Conservation (phyloP, 805 yeast species). For the Cyberlindnera petersonii region DNA sequence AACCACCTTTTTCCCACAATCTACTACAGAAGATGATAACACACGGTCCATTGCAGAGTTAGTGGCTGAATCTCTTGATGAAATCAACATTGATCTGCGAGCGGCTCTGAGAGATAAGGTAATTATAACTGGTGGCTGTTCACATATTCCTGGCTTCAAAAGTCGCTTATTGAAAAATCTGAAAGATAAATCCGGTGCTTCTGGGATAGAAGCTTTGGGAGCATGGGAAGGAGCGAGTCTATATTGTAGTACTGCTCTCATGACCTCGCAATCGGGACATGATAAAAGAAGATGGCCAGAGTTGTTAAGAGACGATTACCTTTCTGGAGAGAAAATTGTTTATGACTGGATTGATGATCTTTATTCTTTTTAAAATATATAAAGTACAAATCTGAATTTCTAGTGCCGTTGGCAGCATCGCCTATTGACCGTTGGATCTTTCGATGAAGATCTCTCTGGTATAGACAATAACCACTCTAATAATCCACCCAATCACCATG, state of each 20-base stretch:
- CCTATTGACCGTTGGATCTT: too few relatives aligned
- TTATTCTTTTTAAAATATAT: too few relatives aligned
- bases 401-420: too few relatives aligned
- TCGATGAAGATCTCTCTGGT: too few relatives aligned
- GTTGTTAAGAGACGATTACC: conserved; percentile 23
- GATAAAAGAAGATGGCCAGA: conserved; percentile 14
- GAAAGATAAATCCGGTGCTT: neutral
- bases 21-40: conserved; percentile 18
- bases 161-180: conserved; percentile 16
- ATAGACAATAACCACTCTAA: too few relatives aligned
- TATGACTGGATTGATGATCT: conserved; percentile 24
- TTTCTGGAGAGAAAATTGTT: conserved; percentile 17
- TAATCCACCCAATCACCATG: too few relatives aligned
- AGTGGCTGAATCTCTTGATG: conserved; percentile 7
- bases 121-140: conserved; percentile 27
- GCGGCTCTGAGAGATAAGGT: conserved; percentile 10
- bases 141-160: conserved; percentile 24
- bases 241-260: conserved; percentile 23
- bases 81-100: conserved; percentile 19
- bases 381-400: too few relatives aligned
- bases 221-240: conserved; percentile 29
- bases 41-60: conserved; percentile 7
- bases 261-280: conserved; percentile 13
- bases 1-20: conserved; percentile 11
- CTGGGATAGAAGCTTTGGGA: conserved; percentile 18